Percentiles rank a stretch among this genome's conserved stretches.
Evolutionary conservation across 257 asterid genomes (phyloP).

Genomic region (Penstemon eatonii): DNA sequence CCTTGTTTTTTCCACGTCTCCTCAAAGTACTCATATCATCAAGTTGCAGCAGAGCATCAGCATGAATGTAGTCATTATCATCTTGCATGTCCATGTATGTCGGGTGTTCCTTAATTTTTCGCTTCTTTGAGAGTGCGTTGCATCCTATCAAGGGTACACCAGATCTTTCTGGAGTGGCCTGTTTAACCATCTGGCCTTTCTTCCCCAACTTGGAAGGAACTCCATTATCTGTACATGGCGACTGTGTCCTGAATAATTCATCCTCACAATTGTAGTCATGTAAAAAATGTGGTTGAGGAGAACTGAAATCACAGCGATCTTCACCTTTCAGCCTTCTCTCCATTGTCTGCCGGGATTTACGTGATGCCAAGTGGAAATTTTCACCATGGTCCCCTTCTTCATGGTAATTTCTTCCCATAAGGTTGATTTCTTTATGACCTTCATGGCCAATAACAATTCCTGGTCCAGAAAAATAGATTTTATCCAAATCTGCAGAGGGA

Average conservation of each 20-base stretch:
- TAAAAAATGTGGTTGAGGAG: conserved; percentile 52
- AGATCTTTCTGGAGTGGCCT: conserved; percentile 52
- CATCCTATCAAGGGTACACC: conserved; percentile 63
- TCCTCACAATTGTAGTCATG: conserved; percentile 50
- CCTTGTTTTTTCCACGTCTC: conserved; percentile 68
- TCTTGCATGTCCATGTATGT: conserved; percentile 46
- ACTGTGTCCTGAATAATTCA: conserved; percentile 55
- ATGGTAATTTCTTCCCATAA: conserved; percentile 61
- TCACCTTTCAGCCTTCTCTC: conserved; percentile 62
- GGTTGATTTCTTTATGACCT: conserved; percentile 51
- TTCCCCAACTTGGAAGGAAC: conserved; percentile 60
- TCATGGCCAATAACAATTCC: conserved; percentile 39
- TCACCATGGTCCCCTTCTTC: conserved; percentile 51
- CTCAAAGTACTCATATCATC: conserved; percentile 48
- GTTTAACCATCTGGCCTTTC: conserved; percentile 60
- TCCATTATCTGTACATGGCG: conserved; percentile 50
- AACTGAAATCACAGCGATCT: conserved; percentile 41
- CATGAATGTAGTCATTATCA: conserved; percentile 42
- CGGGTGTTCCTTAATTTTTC: conserved; percentile 65
- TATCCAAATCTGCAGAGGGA: conserved; percentile 44
- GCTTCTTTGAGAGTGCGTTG: conserved; percentile 63
- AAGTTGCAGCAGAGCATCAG: conserved; percentile 48
- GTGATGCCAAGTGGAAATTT: conserved; percentile 46
- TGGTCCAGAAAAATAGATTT: conserved; percentile 48
- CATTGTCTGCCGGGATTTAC: conserved; percentile 35